Base-by-base conservation (phyloP, 1,139 yeast species). In the Blastobotrys persicus region DNA sequence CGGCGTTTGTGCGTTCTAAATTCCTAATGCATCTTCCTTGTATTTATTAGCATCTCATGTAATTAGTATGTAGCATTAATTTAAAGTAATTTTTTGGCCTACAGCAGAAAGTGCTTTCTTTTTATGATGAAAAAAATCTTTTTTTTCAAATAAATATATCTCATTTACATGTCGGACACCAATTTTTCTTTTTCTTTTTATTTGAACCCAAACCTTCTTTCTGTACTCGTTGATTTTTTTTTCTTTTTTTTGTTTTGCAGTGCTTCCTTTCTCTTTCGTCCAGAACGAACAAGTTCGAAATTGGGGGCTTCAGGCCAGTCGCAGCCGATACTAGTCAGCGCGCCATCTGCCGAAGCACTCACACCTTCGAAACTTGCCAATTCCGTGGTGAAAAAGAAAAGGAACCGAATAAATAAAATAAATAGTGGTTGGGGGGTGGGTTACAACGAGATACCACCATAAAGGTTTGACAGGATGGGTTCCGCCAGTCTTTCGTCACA, bases 391-490 rank as follows among this genome's bases (percentile, higher is more conserved):
- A 12, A 34, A 14, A 5, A 11, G 38, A 16, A 14, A 5, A 34
- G 20, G 38, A 4, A 18, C 13, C 16, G 42, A 45, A 37, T 39
- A 39, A 37, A 23, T 39, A 32, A 31, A 33, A 39, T 33, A 38
- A 48, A 28, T 19, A 45, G 42, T 28, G 31, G 18, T 40, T 26
- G 19, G 38, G 19, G 17, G 20, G 26, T 32, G 18, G 34, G 35
- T 46, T 41, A 56, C 51, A 59, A 48, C 14, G 55, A 47, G 33
- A 53, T 44, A 31, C 62, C 62, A 12, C 60, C 58, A 42, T 56
- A 58, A 45, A 57, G 47, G 46, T 55, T 57, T 49, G 58, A 57
- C 16, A 59, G 56, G 23, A 57, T 38, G 18, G 55, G 58, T 46
- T 58, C 61, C 37, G 39, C 45, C 32, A 40, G 32, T 35, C 40